Evolutionary conservation across 2,329 filamentous ascomycete genomes (phyloP).

Genomic region (Aureobasidium sp.): DNA sequence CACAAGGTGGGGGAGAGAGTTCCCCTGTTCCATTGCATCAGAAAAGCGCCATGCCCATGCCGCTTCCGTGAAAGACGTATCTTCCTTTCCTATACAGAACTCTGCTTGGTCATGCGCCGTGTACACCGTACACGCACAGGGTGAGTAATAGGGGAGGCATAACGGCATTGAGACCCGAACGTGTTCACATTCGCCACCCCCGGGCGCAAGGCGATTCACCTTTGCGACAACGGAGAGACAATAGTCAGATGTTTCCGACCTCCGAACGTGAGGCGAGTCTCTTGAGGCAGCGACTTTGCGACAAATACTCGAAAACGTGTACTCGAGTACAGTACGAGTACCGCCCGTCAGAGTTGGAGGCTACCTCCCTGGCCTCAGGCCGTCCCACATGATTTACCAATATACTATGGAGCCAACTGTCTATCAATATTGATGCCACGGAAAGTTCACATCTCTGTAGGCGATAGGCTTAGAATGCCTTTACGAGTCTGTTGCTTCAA

Average conservation of each 20-base stretch:
- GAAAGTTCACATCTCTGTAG: background rate
- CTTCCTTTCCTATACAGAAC: background rate
- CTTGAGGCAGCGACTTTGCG: constrained; percentile 5
- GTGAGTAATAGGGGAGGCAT: background rate
- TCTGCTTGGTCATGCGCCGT: constrained; percentile 3
- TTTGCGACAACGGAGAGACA: constrained; percentile 1
- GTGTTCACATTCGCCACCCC: background rate
- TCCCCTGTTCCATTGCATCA: constrained; percentile 8
- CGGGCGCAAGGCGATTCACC: background rate
- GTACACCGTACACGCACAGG: background rate
- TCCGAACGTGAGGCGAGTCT: background rate
- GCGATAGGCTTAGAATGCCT: background rate
- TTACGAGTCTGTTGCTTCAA: background rate
- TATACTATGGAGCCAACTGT: background rate
- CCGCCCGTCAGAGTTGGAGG: background rate
- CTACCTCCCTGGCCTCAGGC: background rate
- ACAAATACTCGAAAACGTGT: background rate
- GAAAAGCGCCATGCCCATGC: background rate
- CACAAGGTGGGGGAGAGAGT: background rate
- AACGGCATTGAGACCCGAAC: background rate
- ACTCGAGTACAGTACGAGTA: background rate
- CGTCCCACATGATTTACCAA: background rate
- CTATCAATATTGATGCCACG: background rate
- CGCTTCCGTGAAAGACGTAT: constrained; percentile 1
- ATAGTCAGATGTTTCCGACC: background rate